These are phyloP conservation scores for Lachancea sp. DNA, from an alignment of 805 yeast species.

Conservation along the genomic window DNA sequence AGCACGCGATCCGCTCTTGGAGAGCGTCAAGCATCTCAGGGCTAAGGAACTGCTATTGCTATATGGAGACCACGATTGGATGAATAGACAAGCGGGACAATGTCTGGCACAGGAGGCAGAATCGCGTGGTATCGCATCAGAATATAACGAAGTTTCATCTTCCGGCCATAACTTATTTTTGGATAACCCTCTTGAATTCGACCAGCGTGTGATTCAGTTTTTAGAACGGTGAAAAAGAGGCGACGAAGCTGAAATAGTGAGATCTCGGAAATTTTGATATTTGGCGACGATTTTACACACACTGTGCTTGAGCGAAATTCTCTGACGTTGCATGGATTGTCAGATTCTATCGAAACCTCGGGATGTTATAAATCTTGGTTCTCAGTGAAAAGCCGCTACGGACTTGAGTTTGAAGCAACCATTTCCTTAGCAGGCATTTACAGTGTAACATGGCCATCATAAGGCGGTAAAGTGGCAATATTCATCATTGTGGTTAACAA, in stretches of 20 bases:
- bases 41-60: slow-evolving; percentile 35
- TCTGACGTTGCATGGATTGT: no score
- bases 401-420: no score
- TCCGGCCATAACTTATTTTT: slow-evolving; percentile 76
- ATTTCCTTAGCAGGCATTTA: no score
- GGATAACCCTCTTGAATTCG: slow-evolving; percentile 55
- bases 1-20: slow-evolving; percentile 60
- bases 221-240: not conserved
- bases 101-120: slow-evolving; percentile 16
- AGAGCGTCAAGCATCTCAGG: slow-evolving; percentile 40
- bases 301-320: not conserved
- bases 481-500: no score
- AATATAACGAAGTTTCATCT: slow-evolving; percentile 30
- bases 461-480: no score
- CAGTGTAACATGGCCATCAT: no score
- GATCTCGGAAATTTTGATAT: not conserved
- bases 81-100: slow-evolving; percentile 53
- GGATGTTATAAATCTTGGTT: no score
- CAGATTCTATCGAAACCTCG: no score
- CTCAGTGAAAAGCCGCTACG: no score
- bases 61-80: slow-evolving; percentile 72
- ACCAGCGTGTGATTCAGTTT: slow-evolving; percentile 37
- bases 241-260: not conserved
- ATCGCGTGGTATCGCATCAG: slow-evolving; percentile 7
- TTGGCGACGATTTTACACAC: no score